Percentiles rank a stretch among this genome's conserved stretches.
phyloP scores from a whole-genome alignment of 2,329 filamentous ascomycete genomes.

The Scytalidium lignicola region DNA sequence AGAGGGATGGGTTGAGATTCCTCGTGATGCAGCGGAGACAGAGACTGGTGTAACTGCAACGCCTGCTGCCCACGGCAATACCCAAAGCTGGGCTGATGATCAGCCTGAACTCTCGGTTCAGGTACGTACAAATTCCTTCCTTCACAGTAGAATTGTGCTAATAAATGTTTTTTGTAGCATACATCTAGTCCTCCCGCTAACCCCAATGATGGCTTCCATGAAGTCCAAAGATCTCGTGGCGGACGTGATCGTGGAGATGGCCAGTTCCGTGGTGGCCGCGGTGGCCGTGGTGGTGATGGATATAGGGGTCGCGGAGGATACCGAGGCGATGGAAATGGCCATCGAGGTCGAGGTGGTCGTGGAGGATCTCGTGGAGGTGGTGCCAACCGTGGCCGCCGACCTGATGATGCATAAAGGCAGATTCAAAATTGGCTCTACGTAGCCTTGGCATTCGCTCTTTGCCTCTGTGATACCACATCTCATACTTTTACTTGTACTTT shows the following conservation, averaged over 20 bases:
- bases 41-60: slow-evolving; percentile 60
- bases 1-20: slow-evolving; percentile 50
- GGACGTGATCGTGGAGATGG: slow-evolving; percentile 44
- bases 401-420: slow-evolving; percentile 16
- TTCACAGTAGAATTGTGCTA: not conserved
- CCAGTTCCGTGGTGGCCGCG: slow-evolving; percentile 45
- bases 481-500: slow-evolving; percentile 16
- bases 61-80: slow-evolving; percentile 46
- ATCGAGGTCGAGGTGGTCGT: slow-evolving; percentile 38
- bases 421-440: not conserved
- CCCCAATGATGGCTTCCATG: slow-evolving; percentile 65
- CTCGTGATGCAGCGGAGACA: slow-evolving; percentile 68
- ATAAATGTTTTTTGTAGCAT: slow-evolving; percentile 12
- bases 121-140: slow-evolving; percentile 30
- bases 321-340: slow-evolving; percentile 42
- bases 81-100: slow-evolving; percentile 79
- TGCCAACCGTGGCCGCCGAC: slow-evolving; percentile 18
- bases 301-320: slow-evolving; percentile 44
- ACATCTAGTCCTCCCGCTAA: slow-evolving; percentile 27
- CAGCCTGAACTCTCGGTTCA: slow-evolving; percentile 50
- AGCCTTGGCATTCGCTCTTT: not conserved
- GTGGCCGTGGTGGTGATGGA: slow-evolving; percentile 46
- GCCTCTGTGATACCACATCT: slow-evolving; percentile 4
- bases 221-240: slow-evolving; percentile 58
- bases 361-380: slow-evolving; percentile 28